Conservation (phyloP, 2,329 filamentous ascomycete species). For the Aspergillus pseudonomiae region DNA sequence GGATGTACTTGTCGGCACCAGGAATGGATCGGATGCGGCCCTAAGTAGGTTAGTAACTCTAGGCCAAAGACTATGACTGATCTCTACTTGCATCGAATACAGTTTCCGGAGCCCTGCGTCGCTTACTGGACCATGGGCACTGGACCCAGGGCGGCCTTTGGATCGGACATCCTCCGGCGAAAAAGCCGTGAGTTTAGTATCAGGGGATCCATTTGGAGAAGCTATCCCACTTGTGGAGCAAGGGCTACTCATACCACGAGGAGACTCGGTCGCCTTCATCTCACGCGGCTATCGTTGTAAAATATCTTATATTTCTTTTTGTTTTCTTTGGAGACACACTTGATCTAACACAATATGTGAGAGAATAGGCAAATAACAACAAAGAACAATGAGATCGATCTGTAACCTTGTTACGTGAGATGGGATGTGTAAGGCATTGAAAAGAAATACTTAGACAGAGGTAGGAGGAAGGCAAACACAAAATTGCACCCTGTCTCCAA, state of each 20-base stretch:
- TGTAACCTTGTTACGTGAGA: neutral
- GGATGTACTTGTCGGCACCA: constrained; percentile 22
- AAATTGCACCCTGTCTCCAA: neutral
- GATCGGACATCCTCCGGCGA: constrained; percentile 61
- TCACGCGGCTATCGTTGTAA: neutral
- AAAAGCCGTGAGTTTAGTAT: constrained; percentile 65
- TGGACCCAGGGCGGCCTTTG: constrained; percentile 34
- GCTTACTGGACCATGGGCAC: constrained; percentile 17
- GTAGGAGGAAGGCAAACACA: neutral
- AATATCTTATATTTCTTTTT: neutral
- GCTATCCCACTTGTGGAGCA: constrained; percentile 53
- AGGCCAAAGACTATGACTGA: no score
- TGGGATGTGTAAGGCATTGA: neutral
- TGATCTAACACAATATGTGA: neutral
- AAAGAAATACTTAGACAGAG: neutral
- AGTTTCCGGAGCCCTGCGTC: constrained; percentile 21
- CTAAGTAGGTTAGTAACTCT: constrained; percentile 16
- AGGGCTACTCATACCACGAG: constrained; percentile 39
- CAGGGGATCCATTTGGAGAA: constrained; percentile 65
- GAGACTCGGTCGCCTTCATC: constrained; percentile 32
- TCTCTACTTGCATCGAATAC: constrained; percentile 27
- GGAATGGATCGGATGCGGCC: constrained; percentile 34
- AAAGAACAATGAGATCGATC: neutral
- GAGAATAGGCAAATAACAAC: neutral
- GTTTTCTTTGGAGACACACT: neutral